Evolutionary conservation across 495 filamentous ascomycete species (phyloP).

Genomic region (Pseudevernia furfuracea): DNA sequence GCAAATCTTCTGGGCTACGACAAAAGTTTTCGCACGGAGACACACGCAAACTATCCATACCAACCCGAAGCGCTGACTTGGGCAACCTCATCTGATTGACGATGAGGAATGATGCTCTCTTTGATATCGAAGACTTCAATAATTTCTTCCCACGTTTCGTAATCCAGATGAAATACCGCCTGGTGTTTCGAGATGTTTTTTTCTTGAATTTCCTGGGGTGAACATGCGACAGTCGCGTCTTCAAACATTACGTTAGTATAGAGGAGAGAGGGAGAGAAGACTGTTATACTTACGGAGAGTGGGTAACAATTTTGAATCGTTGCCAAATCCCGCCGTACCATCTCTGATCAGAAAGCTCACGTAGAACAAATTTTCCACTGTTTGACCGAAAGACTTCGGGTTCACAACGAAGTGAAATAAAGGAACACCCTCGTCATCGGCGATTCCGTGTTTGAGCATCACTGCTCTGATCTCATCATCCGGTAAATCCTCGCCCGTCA

Average conservation of each 20-base stretch:
- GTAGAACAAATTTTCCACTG: constrained; percentile 95
- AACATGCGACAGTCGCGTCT: constrained; percentile 38
- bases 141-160: constrained; percentile 68
- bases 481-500: constrained; percentile 27
- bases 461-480: constrained; percentile 35
- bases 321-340: constrained; percentile 58
- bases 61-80: constrained; percentile 59
- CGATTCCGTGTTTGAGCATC: constrained; percentile 49
- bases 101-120: constrained; percentile 74
- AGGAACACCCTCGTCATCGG: constrained; percentile 56
- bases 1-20: background rate
- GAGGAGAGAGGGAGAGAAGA: constrained; percentile 22
- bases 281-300: constrained; percentile 57
- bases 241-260: constrained; percentile 7
- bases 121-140: constrained; percentile 66
- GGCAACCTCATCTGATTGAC: constrained; percentile 50
- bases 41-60: constrained; percentile 50
- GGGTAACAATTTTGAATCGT: constrained; percentile 59
- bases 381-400: constrained; percentile 85
- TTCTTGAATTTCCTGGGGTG: constrained; percentile 40
- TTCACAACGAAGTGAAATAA: constrained; percentile 83
- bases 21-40: background rate
- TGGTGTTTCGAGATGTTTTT: constrained; percentile 60
- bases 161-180: constrained; percentile 77
- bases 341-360: constrained; percentile 90